A percentile compares a stretch with the other conserved stretches of the same genome.
These are phyloP conservation scores for Colletotrichum paranaense DNA, from an alignment of 2,329 filamentous ascomycete genomes.

Conservation along the genomic window DNA sequence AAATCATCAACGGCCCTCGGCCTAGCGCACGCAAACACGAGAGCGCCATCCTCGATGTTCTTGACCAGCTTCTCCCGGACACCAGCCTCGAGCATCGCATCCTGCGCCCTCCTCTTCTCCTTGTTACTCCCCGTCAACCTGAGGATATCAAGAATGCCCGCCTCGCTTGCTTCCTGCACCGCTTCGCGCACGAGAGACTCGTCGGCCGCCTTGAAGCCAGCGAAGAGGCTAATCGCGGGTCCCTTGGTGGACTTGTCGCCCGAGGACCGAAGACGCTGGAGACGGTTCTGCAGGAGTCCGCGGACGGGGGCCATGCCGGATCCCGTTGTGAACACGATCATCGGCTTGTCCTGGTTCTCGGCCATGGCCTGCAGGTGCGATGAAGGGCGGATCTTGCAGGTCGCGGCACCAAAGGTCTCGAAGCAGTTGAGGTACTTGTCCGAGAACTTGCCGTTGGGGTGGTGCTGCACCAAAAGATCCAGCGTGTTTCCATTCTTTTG, in stretches of 20 bases:
- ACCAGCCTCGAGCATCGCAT: conserved; percentile 28
- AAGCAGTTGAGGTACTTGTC: conserved; percentile 28
- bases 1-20: conserved; percentile 31
- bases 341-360: conserved; percentile 14
- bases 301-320: conserved; percentile 33
- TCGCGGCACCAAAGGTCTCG: conserved; percentile 16
- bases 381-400: conserved; percentile 29
- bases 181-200: conserved; percentile 28
- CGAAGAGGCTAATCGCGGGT: conserved; percentile 30
- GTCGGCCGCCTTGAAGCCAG: conserved; percentile 28
- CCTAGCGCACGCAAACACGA: conserved; percentile 34
- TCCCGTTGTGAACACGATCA: conserved; percentile 31
- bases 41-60: conserved; percentile 20
- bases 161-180: conserved; percentile 25
- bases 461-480: conserved; percentile 28
- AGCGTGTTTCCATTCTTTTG: conserved; percentile 5
- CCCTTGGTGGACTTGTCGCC: background rate
- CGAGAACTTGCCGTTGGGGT: conserved; percentile 18
- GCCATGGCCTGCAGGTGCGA: conserved; percentile 20
- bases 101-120: conserved; percentile 28
- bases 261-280: background rate
- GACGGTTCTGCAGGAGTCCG: conserved; percentile 25
- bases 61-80: conserved; percentile 19
- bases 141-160: conserved; percentile 21
- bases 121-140: conserved; percentile 18